Percentiles rank a stretch among this genome's conserved stretches.
Evolutionary conservation across 2,329 filamentous ascomycete species (phyloP).

Genomic region (Penicillium thymicola): DNA sequence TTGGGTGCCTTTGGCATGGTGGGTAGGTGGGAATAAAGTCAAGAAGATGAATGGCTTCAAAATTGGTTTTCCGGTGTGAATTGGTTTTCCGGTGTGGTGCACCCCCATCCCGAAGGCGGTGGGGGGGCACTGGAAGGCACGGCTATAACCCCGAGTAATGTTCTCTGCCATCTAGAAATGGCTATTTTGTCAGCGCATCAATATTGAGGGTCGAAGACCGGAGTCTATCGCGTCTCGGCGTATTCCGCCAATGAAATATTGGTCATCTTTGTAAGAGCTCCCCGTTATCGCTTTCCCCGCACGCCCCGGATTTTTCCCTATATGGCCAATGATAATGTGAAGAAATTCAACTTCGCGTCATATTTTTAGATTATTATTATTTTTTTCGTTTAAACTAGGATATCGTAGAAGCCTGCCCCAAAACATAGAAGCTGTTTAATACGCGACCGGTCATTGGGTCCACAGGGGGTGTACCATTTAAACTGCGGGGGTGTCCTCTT

Average conservation of each 20-base stretch:
- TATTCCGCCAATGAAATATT: conserved; percentile 4
- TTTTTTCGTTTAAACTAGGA: background rate
- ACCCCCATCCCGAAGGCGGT: too few relatives aligned
- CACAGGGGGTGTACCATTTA: conserved; percentile 1
- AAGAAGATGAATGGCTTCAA: too few relatives aligned
- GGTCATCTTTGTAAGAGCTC: background rate
- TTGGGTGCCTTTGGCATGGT: too few relatives aligned
- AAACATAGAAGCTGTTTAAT: conserved; percentile 1
- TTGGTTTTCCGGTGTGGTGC: too few relatives aligned
- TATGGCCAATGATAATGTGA: background rate
- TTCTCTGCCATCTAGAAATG: background rate
- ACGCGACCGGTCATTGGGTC: conserved; percentile 2
- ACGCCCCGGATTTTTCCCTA: conserved; percentile 1
- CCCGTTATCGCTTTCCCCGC: conserved; percentile 3
- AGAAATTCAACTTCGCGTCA: background rate
- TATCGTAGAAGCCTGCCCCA: background rate
- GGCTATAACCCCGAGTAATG: background rate
- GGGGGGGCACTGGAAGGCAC: too few relatives aligned
- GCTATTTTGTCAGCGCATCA: conserved; percentile 5
- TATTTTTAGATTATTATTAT: background rate
- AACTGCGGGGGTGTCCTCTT: conserved; percentile 6
- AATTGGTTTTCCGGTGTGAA: too few relatives aligned
- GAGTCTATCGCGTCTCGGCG: background rate
- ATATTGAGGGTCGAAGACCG: background rate
- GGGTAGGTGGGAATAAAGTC: too few relatives aligned